Conservation (phyloP, 192 early-diverging fungal species). For the Umbelopsis ramanniana region DNA sequence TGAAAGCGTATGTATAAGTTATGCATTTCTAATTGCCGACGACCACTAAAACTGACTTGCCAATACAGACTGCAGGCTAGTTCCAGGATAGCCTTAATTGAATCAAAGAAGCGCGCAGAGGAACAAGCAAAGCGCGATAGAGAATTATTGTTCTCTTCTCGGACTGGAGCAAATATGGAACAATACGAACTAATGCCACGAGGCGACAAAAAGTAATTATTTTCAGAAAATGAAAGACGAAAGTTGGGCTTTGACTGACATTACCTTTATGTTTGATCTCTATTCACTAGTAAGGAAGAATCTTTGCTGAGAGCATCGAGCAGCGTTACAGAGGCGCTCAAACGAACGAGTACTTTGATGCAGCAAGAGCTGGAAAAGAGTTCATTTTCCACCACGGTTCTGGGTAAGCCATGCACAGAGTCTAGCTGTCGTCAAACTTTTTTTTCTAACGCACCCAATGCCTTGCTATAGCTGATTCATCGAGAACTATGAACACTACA, state of each 20-base stretch:
- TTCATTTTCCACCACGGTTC: conserved; percentile 51
- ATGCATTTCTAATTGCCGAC: not conserved
- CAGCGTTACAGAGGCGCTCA: conserved; percentile 63
- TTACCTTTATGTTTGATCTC: not conserved
- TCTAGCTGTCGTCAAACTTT: not conserved
- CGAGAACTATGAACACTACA: conserved; percentile 53
- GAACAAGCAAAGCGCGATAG: conserved; percentile 48
- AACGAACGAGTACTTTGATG: conserved; percentile 64
- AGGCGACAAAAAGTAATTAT: conserved; percentile 30
- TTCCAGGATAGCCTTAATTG: conserved; percentile 52
- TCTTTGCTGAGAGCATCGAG: conserved; percentile 51
- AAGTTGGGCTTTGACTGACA: not conserved
- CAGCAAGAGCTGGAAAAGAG: conserved; percentile 69
- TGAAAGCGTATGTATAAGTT: conserved; percentile 48
- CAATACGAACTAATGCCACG: conserved; percentile 46
- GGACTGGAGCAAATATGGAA: conserved; percentile 36
- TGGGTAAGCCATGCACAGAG: conserved; percentile 46
- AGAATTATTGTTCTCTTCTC: conserved; percentile 41
- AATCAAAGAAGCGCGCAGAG: conserved; percentile 56
- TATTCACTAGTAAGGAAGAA: conserved; percentile 44
- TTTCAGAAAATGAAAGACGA: conserved; percentile 15
- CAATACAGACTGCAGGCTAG: conserved; percentile 50
- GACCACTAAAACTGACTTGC: not conserved
- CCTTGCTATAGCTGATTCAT: conserved; percentile 56
- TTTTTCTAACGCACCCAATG: not conserved